Percentiles rank a stretch among this genome's conserved stretches.
Evolutionary conservation across 805 yeast species (phyloP).

Genomic region (Starmerella apis): DNA sequence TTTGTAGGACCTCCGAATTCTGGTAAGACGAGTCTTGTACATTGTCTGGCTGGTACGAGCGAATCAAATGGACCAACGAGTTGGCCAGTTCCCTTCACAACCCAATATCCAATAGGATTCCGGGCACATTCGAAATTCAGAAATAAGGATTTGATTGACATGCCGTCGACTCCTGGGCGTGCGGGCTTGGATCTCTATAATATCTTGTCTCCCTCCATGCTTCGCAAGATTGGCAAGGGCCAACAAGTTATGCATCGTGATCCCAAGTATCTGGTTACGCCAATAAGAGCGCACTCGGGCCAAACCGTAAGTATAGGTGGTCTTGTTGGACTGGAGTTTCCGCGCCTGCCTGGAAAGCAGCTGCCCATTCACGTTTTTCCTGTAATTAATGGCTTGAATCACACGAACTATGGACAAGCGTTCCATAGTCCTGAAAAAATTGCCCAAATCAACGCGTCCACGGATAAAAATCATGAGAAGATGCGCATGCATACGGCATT

Average conservation of each 20-base stretch:
- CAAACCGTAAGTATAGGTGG: conserved; percentile 33
- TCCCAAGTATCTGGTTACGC: conserved; percentile 23
- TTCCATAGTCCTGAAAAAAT: conserved; percentile 24
- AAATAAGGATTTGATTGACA: conserved; percentile 23
- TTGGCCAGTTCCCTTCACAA: conserved; percentile 58
- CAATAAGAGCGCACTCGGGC: conserved; percentile 28
- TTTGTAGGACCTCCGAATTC: conserved; percentile 85
- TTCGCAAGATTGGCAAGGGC: conserved; percentile 25
- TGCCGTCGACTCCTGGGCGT: conserved; percentile 26
- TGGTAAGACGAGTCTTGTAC: conserved; percentile 68
- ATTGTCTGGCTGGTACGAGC: conserved; percentile 10
- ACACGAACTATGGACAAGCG: conserved; percentile 20
- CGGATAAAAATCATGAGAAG: conserved; percentile 19
- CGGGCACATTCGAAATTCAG: conserved; percentile 29
- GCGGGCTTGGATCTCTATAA: conserved; percentile 18
- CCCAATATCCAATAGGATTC: conserved; percentile 43
- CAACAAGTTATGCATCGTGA: conserved; percentile 21
- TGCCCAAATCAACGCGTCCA: conserved; percentile 14
- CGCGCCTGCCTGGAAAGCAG: conserved; percentile 16
- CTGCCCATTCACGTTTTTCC: conserved; percentile 28
- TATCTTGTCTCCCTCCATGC: conserved; percentile 16
- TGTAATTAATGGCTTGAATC: conserved; percentile 25
- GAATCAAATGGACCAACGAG: conserved; percentile 8
- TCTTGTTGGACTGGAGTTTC: conserved; percentile 27
- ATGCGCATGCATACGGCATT: conserved; percentile 25